phyloP scores from a whole-genome alignment of 1,284 basidiomycete genomes.

The Exobasidium cylindrosporum region DNA sequence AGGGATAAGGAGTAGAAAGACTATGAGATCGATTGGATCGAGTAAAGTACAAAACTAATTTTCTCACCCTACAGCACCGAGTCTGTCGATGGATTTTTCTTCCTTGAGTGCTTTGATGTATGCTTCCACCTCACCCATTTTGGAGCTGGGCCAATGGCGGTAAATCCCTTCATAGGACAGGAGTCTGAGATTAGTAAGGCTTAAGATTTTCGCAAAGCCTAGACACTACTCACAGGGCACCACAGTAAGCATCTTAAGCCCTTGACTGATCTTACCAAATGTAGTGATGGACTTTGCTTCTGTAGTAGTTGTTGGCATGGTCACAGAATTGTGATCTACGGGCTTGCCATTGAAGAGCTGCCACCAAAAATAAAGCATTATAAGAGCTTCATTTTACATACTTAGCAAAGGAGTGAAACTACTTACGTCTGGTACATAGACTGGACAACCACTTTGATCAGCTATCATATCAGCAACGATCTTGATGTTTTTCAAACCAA shows the following conservation, averaged over 20 bases:
- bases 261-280: conserved; percentile 23
- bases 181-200: too few relatives aligned
- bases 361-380: too few relatives aligned
- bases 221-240: conserved; percentile 19
- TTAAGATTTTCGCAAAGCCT: too few relatives aligned
- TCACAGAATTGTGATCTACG: conserved; percentile 16
- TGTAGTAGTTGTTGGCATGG: conserved; percentile 22
- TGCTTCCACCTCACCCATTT: conserved; percentile 17
- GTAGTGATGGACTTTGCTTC: conserved; percentile 18
- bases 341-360: conserved; percentile 31
- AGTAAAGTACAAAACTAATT: too few relatives aligned
- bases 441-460: conserved; percentile 62
- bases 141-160: conserved; percentile 17
- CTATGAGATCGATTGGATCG: too few relatives aligned
- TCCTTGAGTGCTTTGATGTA: conserved; percentile 54
- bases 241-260: conserved; percentile 14
- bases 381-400: too few relatives aligned
- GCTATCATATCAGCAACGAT: conserved; percentile 66
- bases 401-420: too few relatives aligned
- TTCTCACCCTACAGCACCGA: conserved; percentile 63
- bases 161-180: conserved; percentile 13
- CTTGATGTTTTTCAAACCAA: conserved; percentile 57
- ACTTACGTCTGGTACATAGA: conserved; percentile 60
- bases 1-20: too few relatives aligned
- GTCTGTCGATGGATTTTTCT: conserved; percentile 61